Conservation (phyloP, 23 red algal genomes). For the Cyanidium caldarium region DNA sequence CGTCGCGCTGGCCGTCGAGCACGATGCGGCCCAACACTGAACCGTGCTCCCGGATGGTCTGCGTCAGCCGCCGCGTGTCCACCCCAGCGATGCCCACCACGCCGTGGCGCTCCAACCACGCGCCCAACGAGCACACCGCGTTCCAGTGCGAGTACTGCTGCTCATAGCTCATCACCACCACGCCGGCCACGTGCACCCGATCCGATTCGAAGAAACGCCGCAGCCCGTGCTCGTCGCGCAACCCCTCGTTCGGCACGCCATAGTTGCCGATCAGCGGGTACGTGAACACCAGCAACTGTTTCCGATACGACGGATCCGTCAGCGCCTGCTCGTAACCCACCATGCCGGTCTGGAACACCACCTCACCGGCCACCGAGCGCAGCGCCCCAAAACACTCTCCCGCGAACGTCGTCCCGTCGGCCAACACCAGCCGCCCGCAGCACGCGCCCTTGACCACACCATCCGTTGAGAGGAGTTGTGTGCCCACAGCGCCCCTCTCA, state of each 20-base stretch:
- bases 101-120: constrained; percentile 30
- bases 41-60: constrained; percentile 60
- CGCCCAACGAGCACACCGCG: constrained; percentile 26
- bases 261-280: constrained; percentile 91
- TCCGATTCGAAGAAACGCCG: constrained; percentile 33
- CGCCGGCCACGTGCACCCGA: constrained; percentile 50
- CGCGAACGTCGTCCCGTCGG: constrained; percentile 5
- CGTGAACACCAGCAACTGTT: constrained; percentile 79
- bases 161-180: constrained; percentile 63
- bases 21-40: constrained; percentile 70
- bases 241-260: constrained; percentile 22
- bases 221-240: constrained; percentile 10
- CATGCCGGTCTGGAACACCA: constrained; percentile 99
- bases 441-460: too few species aligned
- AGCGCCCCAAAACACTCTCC: constrained; percentile 60
- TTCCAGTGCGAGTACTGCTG: constrained; percentile 71
- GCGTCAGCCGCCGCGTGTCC: constrained; percentile 81
- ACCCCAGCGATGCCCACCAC: constrained; percentile 67
- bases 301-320: constrained; percentile 87
- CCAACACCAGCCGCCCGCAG: background rate
- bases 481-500: too few species aligned
- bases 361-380: constrained; percentile 42
- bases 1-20: constrained; percentile 7
- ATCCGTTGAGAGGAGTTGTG: too few species aligned
- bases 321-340: constrained; percentile 91